Conservation (phyloP, 1,139 yeast genomes). For the Candida pseudocylindracea region DNA sequence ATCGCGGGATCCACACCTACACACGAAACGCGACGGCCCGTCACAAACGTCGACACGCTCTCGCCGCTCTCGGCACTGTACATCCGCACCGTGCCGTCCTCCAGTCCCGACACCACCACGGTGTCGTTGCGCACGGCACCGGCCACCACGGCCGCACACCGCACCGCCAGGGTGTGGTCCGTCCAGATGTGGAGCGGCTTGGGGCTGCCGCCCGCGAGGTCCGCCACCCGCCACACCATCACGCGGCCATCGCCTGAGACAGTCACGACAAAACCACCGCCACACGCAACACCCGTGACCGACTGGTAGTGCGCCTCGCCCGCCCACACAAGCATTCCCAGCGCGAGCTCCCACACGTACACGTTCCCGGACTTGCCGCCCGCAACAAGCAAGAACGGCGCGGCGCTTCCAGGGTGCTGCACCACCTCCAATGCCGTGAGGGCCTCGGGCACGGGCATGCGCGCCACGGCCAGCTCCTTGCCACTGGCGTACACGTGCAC, state of each 20-base stretch:
- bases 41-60: too few relatives aligned
- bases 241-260: slow-evolving; percentile 74
- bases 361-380: slow-evolving; percentile 54
- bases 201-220: slow-evolving; percentile 2
- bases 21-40: too few relatives aligned
- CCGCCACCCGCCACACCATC: slow-evolving; percentile 46
- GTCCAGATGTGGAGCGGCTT: too few relatives aligned
- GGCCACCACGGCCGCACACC: neutral
- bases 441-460: slow-evolving; percentile 71
- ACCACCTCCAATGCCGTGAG: slow-evolving; percentile 32
- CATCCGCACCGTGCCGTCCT: slow-evolving; percentile 7
- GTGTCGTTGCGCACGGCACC: slow-evolving; percentile 2
- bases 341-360: slow-evolving; percentile 68
- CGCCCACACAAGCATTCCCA: slow-evolving; percentile 53
- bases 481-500: slow-evolving; percentile 55
- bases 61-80: too few relatives aligned
- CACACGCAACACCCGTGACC: slow-evolving; percentile 33
- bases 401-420: slow-evolving; percentile 10
- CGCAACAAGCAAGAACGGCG: slow-evolving; percentile 54
- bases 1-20: too few relatives aligned
- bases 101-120: slow-evolving; percentile 2
- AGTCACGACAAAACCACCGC: slow-evolving; percentile 48
- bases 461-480: slow-evolving; percentile 66
- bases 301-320: slow-evolving; percentile 76
- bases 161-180: too few relatives aligned